These are phyloP conservation scores for Magnolia officinalis DNA, from an alignment of 164 flowering plant genomes.

Conservation along the genomic window DNA sequence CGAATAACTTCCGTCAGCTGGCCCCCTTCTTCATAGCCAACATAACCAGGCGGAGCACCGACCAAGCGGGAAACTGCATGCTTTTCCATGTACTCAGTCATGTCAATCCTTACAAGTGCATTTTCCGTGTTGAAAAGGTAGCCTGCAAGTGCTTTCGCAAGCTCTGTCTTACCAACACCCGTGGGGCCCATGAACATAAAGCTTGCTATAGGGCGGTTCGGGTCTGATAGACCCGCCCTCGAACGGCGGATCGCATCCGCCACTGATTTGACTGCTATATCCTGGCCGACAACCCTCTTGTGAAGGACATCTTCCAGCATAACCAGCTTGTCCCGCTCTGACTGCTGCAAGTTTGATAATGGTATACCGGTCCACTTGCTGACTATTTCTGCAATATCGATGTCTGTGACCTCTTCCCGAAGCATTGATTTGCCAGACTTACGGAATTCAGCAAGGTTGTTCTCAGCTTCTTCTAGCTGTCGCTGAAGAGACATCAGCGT, in stretches of 20 bases:
- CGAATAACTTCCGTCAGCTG: slow-evolving; percentile 90
- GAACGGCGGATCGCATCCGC: slow-evolving; percentile 95
- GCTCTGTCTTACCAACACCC: slow-evolving; percentile 98
- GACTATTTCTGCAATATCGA: slow-evolving; percentile 87
- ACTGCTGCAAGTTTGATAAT: slow-evolving; percentile 79
- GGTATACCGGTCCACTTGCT: slow-evolving; percentile 99
- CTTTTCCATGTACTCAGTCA: slow-evolving; percentile 98
- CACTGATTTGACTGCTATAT: slow-evolving; percentile 87
- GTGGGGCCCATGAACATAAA: slow-evolving; percentile 99
- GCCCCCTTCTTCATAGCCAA: slow-evolving; percentile 96
- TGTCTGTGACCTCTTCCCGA: slow-evolving; percentile 87
- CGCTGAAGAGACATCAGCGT: slow-evolving; percentile 75
- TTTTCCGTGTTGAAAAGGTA: slow-evolving; percentile 85
- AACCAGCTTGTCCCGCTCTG: slow-evolving; percentile 83
- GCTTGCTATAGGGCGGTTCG: slow-evolving; percentile 87
- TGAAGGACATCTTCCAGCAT: slow-evolving; percentile 70
- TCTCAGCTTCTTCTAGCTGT: slow-evolving; percentile 83
- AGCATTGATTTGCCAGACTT: slow-evolving; percentile 71
- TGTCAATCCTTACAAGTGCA: slow-evolving; percentile 88
- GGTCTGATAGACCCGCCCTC: slow-evolving; percentile 89
- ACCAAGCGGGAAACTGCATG: slow-evolving; percentile 87
- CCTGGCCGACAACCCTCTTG: slow-evolving; percentile 84
- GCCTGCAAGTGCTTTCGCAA: slow-evolving; percentile 85
- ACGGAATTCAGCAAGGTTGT: slow-evolving; percentile 63
- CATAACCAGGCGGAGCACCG: slow-evolving; percentile 99